A percentile compares a stretch with the other conserved stretches of the same genome.
These are phyloP conservation scores for apple (Malus domestica) DNA, from an alignment of 306 rosid genomes.

Conservation along the genomic window ASM211411v1 NC_041792.1:12348907-12349406, in stretches of 20 bases:
- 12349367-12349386: no score
- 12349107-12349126: conserved; percentile 10
- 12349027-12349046: conserved; percentile 20
- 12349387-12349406: no score
- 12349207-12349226: conserved; percentile 52
- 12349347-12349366: no score
- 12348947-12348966: conserved; percentile 83
- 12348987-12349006: neutral
- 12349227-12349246: conserved; percentile 12
- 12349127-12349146: conserved; percentile 47
- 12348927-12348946: conserved; percentile 70
- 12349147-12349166: neutral
- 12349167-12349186: neutral
- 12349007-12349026: neutral
- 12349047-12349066: conserved; percentile 18
- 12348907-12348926: conserved; percentile 42
- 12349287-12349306: neutral
- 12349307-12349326: conserved; percentile 3
- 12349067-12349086: conserved; percentile 28
- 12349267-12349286: neutral
- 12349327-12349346: neutral
- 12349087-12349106: conserved; percentile 3
- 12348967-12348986: conserved; percentile 4
- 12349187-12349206: conserved; percentile 45
- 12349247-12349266: neutral